Base-by-base conservation (phyloP, 768 basidiomycete species). In the Calocybe cyanea region DNA sequence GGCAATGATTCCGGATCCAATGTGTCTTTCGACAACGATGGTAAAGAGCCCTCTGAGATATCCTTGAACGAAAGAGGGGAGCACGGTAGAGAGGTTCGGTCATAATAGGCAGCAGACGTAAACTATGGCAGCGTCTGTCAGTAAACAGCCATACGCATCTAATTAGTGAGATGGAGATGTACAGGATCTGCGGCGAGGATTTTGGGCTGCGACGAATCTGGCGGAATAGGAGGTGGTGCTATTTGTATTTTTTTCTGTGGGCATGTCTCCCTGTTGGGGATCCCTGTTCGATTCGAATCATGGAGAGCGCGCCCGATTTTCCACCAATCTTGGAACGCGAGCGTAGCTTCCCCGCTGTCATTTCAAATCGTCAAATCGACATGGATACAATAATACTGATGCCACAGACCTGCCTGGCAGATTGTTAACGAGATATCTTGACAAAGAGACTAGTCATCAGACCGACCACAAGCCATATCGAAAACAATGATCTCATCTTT, bases 241-340 rank as follows among this genome's bases (percentile, higher is more conserved):
- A 57, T 48, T 37, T 54, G 45, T 48, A 47, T 19, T 43, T 56
- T 60, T 47, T 56, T 48, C 40, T 50, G 42, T 40, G 53, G 49
- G 17, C 40, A 33, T 17, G 13, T 28, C 25, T 6, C 25, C 11
- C 36, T 41, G 50, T 41, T 17, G 54, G 40, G 24, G 49, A 21
- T 33, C 48, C 43, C 59, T 25, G 32, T 42, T 17, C 17, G 17
- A 10, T 13, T 25, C 5, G 47, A 42, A 18, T 47, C 42, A 42
- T 57, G 48, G 25, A 59, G 50, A 38, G 47, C 50, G 40, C 66
- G 59, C 45, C 73, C 67, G 3, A 60, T 47, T 35, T 68, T 66
- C 69, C 76, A 78, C 85, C 85, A 87, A 52, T 85, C 81, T 35
- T 72, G 60, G 10, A 81, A 63, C 3, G 77, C 75, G 9, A 77